phyloP scores from a whole-genome alignment of 495 filamentous ascomycete species.

The Geoglossum glabrum region DNA sequence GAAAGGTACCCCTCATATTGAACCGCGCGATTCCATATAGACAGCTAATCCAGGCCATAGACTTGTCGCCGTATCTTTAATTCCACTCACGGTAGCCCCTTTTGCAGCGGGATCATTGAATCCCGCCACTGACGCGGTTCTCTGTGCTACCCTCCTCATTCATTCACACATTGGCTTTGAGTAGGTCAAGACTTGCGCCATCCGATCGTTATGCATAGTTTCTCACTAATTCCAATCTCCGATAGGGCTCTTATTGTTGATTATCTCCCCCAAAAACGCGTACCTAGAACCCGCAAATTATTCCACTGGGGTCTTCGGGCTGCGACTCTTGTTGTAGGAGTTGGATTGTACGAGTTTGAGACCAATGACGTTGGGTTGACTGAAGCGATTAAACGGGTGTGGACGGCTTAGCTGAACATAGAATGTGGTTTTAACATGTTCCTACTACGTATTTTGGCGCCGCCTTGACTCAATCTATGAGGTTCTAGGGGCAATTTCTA shows the following conservation, averaged over 20 bases:
- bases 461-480: neutral
- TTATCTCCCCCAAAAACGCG: slow-evolving; percentile 57
- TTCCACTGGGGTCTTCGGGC: slow-evolving; percentile 61
- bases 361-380: slow-evolving; percentile 96
- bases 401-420: slow-evolving; percentile 38
- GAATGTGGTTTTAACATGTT: neutral
- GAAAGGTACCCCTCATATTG: slow-evolving; percentile 43
- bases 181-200: slow-evolving; percentile 21
- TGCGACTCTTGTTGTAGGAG: slow-evolving; percentile 57
- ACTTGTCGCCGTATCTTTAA: slow-evolving; percentile 50
- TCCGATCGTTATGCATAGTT: neutral
- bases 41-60: slow-evolving; percentile 15
- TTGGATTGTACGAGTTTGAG: slow-evolving; percentile 95
- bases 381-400: slow-evolving; percentile 68
- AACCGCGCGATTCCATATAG: neutral
- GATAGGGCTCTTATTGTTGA: slow-evolving; percentile 59
- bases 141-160: slow-evolving; percentile 65
- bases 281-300: slow-evolving; percentile 41
- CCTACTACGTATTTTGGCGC: neutral
- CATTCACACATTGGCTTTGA: slow-evolving; percentile 93
- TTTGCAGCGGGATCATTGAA: slow-evolving; percentile 84
- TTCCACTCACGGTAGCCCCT: slow-evolving; percentile 75
- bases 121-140: slow-evolving; percentile 66
- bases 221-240: neutral
- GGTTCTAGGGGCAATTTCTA: neutral